Conservation (phyloP, 305 asterid genomes). For the Nicotiana rustica region DNA sequence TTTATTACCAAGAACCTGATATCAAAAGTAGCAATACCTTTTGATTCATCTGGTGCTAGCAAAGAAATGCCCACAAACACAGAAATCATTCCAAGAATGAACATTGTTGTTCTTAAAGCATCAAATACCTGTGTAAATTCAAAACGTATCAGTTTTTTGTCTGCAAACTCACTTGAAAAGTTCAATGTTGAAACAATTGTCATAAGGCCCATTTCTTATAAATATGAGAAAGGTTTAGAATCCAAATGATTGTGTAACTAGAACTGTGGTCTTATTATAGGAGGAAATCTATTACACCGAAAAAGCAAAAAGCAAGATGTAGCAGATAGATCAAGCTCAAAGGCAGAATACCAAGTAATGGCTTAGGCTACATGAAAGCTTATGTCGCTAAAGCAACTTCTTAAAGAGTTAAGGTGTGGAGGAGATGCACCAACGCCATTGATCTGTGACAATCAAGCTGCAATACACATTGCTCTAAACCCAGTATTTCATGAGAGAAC, state of each 20-base stretch:
- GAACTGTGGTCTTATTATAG: slow-evolving; percentile 6
- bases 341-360: background rate
- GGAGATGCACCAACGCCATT: slow-evolving; percentile 27
- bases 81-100: slow-evolving; percentile 83
- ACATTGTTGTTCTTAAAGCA: slow-evolving; percentile 85
- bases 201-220: background rate
- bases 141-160: background rate
- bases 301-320: background rate
- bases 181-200: slow-evolving; percentile 20
- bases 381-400: slow-evolving; percentile 17
- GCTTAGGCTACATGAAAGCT: background rate
- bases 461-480: background rate
- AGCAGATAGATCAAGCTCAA: slow-evolving; percentile 14
- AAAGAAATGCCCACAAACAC: slow-evolving; percentile 93
- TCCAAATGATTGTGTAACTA: background rate
- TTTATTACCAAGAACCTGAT: slow-evolving; percentile 16
- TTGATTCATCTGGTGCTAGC: slow-evolving; percentile 92
- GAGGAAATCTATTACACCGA: slow-evolving; percentile 11
- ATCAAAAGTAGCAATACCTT: slow-evolving; percentile 57
- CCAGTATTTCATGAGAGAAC: slow-evolving; percentile 5
- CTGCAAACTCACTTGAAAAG: slow-evolving; percentile 7
- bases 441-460: background rate
- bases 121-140: slow-evolving; percentile 74
- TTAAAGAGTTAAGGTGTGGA: background rate
- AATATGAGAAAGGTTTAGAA: slow-evolving; percentile 20